Evolutionary conservation across 1,284 basidiomycete genomes (phyloP), one percentile per base, ranked within the genome.

Genomic region (Malassezia obtusa): DNA sequence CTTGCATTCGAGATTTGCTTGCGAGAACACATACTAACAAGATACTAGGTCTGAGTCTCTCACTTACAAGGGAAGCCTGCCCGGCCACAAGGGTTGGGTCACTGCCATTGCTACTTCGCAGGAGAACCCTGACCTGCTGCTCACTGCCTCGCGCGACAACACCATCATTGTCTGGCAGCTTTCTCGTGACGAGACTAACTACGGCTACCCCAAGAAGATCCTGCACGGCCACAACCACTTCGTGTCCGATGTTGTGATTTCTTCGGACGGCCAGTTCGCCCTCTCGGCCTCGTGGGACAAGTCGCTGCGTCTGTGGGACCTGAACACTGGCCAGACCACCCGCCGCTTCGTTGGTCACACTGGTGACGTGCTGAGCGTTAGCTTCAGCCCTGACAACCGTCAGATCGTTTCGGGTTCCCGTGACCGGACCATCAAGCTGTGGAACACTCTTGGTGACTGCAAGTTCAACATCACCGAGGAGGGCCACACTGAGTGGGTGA

Each of bases 371-470:
- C 83, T 98, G 62, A 94, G 89, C 41, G 63, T 67, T 58, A 64
- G 61, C 51, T 73, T 71, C 63, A 67, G 64, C 39, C 71, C 73
- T 40, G 73, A 75, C 63, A 74, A 75, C 65, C 67, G 74, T 32
- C 92, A 98, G 78, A 99, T 99, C 76, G 94, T 98, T 65, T 95
- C 90, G 58, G 94, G 90, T 56, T 91, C 89, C 62, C 87, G 94
- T 68, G 94, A 99, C 83, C 82, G 81, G 76, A 86, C 68, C 50
- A 99, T 98, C 82, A 99, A 98, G 79, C 87, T 99, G 74, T 99
- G 94, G 94, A 98, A 99, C 81, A 99, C 94, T 62, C 85, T 99
- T 64, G 94, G 94, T 75, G 94, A 99, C 79, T 98, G 94, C 83
- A 99, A 98, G 79, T 98, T 90, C 78, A 89, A 96, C 78, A 99